Percentiles rank a stretch among this genome's conserved stretches.
phyloP scores from a whole-genome alignment of 257 asterid genomes.

The Capsicum rhomboideum region DNA sequence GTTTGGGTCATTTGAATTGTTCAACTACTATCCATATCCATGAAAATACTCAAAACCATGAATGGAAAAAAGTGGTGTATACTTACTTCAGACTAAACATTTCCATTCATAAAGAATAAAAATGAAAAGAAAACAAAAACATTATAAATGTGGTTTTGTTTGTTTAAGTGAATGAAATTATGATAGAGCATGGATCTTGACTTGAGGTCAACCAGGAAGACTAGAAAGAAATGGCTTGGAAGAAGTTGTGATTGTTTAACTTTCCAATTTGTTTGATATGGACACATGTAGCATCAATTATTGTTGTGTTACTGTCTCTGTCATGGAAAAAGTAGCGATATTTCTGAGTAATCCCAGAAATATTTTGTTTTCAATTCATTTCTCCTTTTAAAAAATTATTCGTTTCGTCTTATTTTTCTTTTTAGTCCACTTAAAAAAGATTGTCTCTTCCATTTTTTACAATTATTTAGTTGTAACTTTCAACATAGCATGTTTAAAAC shows the following conservation, averaged over 20 bases:
- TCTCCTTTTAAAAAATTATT: no score
- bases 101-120: background rate
- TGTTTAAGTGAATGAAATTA: slow-evolving; percentile 1
- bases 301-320: background rate
- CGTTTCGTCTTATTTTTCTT: no score
- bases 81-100: background rate
- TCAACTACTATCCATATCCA: background rate
- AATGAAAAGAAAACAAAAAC: background rate
- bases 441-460: no score
- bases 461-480: no score
- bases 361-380: no score
- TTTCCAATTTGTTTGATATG: background rate
- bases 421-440: no score
- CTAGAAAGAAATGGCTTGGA: background rate
- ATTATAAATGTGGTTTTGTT: background rate
- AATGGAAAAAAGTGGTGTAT: background rate
- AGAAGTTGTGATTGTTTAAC: background rate
- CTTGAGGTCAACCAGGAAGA: background rate
- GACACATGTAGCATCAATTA: background rate
- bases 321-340: background rate
- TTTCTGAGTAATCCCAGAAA: background rate
- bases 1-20: background rate
- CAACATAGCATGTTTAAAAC: no score
- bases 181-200: background rate
- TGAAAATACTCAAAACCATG: background rate